Conservation (phyloP, 2,329 filamentous ascomycete genomes). For the Harringtonia lauricola region DNA sequence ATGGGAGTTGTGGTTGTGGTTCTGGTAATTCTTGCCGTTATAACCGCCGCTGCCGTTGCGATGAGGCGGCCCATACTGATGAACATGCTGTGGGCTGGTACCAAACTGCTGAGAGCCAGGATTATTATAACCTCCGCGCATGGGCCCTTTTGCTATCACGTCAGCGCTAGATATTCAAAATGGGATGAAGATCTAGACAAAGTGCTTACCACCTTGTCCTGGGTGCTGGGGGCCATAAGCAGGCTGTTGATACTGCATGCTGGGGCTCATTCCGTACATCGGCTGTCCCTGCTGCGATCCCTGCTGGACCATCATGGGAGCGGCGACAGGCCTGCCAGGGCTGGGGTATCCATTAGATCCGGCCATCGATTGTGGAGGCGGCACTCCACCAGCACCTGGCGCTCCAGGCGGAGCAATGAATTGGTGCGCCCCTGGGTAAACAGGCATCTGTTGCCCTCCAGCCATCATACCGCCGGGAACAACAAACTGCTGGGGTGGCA, state of each 20-base stretch:
- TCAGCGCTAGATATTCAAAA: constrained; percentile 1
- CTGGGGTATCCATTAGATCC: constrained; percentile 77
- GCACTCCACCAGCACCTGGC: constrained; percentile 1
- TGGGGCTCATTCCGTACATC: constrained; percentile 66
- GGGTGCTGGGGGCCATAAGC: constrained; percentile 58
- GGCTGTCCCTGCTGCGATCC: constrained; percentile 85
- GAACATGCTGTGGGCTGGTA: constrained; percentile 53
- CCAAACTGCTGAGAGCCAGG: constrained; percentile 51
- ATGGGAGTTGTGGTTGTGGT: constrained; percentile 21
- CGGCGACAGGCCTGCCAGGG: constrained; percentile 57
- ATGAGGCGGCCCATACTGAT: constrained; percentile 50
- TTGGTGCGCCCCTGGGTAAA: constrained; percentile 63
- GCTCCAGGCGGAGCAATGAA: constrained; percentile 48
- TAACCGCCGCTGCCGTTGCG: constrained; percentile 47
- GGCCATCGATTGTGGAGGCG: constrained; percentile 45
- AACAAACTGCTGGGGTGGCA: constrained; percentile 72
- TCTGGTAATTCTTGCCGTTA: constrained; percentile 33
- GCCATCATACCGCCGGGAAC: constrained; percentile 59
- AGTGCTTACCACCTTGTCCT: constrained; percentile 61
- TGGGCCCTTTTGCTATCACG: constrained; percentile 35
- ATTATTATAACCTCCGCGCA: constrained; percentile 46
- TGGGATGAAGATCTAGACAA: no score
- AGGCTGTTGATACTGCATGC: constrained; percentile 63
- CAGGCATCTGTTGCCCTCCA: constrained; percentile 63
- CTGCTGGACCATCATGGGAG: constrained; percentile 91